Conservation (phyloP, 495 filamentous ascomycete species). For the Podospora fimiseda region DNA sequence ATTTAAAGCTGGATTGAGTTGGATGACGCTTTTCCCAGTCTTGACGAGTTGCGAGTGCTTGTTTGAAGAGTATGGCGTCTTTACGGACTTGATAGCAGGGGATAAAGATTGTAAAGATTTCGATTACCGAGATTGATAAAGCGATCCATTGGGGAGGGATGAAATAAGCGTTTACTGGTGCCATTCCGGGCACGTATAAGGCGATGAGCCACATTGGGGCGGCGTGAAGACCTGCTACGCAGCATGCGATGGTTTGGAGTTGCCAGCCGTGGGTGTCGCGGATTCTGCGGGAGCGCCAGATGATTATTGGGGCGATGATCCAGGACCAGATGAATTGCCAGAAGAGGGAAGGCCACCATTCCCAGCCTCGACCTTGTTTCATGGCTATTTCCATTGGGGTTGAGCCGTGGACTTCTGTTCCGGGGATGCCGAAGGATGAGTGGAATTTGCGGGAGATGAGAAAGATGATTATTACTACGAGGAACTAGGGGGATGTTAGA, state of each 20-base stretch:
- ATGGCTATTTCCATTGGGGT: constrained; percentile 42
- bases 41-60: constrained; percentile 23
- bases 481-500: constrained; percentile 34
- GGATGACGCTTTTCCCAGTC: constrained; percentile 20
- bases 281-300: constrained; percentile 43
- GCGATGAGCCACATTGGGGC: constrained; percentile 61
- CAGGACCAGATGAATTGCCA: constrained; percentile 62
- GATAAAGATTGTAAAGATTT: constrained; percentile 45
- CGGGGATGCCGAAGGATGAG: constrained; percentile 32
- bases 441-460: constrained; percentile 63
- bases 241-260: constrained; percentile 56
- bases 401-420: constrained; percentile 38
- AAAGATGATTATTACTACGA: constrained; percentile 56
- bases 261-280: constrained; percentile 63
- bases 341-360: constrained; percentile 62
- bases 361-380: constrained; percentile 49
- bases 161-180: constrained; percentile 48
- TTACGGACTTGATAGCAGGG: constrained; percentile 34
- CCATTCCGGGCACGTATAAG: constrained; percentile 53
- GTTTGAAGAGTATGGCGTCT: constrained; percentile 23
- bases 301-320: constrained; percentile 40
- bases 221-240: constrained; percentile 54
- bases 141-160: constrained; percentile 41
- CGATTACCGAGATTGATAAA: constrained; percentile 36
- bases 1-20: constrained; percentile 19